Evolutionary conservation across 176 grass and related monocot species (phyloP).

Genomic region (Carex myosuroides): DNA sequence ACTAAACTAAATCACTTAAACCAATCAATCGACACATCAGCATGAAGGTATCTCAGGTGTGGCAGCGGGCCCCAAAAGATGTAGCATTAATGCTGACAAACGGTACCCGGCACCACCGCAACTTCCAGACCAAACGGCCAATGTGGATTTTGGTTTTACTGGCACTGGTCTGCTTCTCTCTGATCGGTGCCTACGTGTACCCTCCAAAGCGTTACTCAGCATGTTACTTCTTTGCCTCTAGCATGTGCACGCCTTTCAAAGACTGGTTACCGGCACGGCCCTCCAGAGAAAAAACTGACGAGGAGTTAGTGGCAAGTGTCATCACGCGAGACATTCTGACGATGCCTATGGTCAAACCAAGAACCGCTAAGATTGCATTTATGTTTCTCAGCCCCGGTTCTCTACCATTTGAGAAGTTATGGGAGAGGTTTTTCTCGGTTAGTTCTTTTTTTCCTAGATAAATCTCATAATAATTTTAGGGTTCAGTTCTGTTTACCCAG

Average conservation of each 20-base stretch:
- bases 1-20: background rate
- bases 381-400: slow-evolving; percentile 93
- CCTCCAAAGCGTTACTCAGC: slow-evolving; percentile 58
- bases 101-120: slow-evolving; percentile 31
- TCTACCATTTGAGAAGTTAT: slow-evolving; percentile 86
- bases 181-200: slow-evolving; percentile 75
- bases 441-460: background rate
- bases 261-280: slow-evolving; percentile 63
- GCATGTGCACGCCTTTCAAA: slow-evolving; percentile 58
- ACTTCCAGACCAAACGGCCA: slow-evolving; percentile 49
- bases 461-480: background rate
- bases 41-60: slow-evolving; percentile 35
- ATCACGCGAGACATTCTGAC: slow-evolving; percentile 63
- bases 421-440: slow-evolving; percentile 93
- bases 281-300: slow-evolving; percentile 47
- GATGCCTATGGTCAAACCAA: slow-evolving; percentile 46
- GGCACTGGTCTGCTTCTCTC: slow-evolving; percentile 52
- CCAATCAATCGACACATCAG: slow-evolving; percentile 4
- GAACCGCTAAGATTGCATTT: slow-evolving; percentile 79
- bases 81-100: slow-evolving; percentile 44
- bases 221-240: slow-evolving; percentile 77
- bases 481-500: background rate
- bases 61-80: slow-evolving; percentile 44
- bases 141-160: slow-evolving; percentile 88
- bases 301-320: slow-evolving; percentile 64